Evolutionary conservation across 768 basidiomycete genomes (phyloP).

Genomic region (Leccinum barrowsii): DNA sequence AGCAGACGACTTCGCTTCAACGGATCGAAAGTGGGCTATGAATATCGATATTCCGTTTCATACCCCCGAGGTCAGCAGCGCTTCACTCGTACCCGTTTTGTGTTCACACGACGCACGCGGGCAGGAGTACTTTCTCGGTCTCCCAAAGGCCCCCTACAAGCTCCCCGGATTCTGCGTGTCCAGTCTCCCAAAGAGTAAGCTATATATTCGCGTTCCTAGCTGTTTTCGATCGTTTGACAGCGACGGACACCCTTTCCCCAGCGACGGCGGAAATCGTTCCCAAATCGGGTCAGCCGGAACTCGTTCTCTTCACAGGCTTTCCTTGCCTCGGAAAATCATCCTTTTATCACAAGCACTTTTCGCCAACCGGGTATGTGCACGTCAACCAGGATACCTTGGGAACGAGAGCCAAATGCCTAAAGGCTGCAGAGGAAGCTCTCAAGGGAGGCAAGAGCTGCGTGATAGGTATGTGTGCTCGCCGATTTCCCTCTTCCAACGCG

Average conservation of each 20-base stretch:
- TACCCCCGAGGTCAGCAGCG: slow-evolving; percentile 71
- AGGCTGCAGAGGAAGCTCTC: slow-evolving; percentile 54
- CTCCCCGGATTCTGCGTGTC: slow-evolving; percentile 72
- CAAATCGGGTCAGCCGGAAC: slow-evolving; percentile 31
- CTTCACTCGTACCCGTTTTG: not conserved
- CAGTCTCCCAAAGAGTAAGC: slow-evolving; percentile 33
- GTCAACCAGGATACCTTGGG: slow-evolving; percentile 85
- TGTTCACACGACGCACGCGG: not conserved
- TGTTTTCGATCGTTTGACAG: not conserved
- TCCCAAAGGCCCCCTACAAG: slow-evolving; percentile 37
- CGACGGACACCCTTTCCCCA: slow-evolving; percentile 39
- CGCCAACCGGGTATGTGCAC: slow-evolving; percentile 65
- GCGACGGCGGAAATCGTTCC: slow-evolving; percentile 16
- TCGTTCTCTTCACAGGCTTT: slow-evolving; percentile 60
- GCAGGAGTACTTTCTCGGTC: slow-evolving; percentile 78
- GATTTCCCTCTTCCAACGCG: not conserved
- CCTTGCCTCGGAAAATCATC: slow-evolving; percentile 78
- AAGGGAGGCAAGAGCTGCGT: slow-evolving; percentile 62
- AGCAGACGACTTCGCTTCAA: slow-evolving; percentile 68
- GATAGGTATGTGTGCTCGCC: slow-evolving; percentile 52
- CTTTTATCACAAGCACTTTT: slow-evolving; percentile 71
- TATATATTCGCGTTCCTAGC: not conserved
- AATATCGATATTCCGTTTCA: slow-evolving; percentile 72
- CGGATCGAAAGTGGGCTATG: slow-evolving; percentile 82
- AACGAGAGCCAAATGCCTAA: slow-evolving; percentile 73